These are phyloP conservation scores for Pestalotiopsis sp. DNA, from an alignment of 2,329 filamentous ascomycete genomes.

Conservation along the genomic window DNA sequence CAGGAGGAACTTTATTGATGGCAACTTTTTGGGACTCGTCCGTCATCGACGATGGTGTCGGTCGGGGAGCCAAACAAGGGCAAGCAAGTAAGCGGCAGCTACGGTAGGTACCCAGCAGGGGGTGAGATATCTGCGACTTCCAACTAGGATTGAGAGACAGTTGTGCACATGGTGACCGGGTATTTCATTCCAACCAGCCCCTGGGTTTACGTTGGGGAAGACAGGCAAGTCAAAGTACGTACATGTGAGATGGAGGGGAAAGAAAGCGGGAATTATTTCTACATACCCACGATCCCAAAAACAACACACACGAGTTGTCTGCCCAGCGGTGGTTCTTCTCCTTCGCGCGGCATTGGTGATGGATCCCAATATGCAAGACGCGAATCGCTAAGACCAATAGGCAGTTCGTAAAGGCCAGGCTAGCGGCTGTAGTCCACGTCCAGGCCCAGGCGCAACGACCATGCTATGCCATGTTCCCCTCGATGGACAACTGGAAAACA, in stretches of 20 bases:
- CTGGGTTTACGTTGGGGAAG: background rate
- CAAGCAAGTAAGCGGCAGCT: conserved; percentile 5
- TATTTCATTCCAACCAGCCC: background rate
- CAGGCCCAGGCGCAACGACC: background rate
- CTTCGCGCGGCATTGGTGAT: background rate
- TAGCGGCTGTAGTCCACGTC: conserved; percentile 3
- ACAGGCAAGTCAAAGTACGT: background rate
- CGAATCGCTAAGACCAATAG: background rate
- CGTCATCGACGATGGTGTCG: conserved; percentile 7
- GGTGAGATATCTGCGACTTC: background rate
- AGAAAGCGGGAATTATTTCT: conserved; percentile 1
- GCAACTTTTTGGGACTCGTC: background rate
- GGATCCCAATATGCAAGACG: conserved; percentile 6
- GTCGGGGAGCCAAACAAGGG: background rate
- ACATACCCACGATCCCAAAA: background rate
- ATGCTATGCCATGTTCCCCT: background rate
- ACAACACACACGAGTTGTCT: background rate
- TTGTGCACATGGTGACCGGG: background rate
- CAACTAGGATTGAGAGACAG: background rate
- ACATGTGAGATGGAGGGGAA: background rate
- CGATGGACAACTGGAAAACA: background rate
- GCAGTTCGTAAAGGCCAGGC: background rate
- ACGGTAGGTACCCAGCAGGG: background rate
- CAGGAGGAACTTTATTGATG: conserved; percentile 6
- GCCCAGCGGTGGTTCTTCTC: background rate